These are phyloP conservation scores for Raddia guianensis DNA, from an alignment of 176 grass and related monocot genomes.

Conservation along the genomic window DNA sequence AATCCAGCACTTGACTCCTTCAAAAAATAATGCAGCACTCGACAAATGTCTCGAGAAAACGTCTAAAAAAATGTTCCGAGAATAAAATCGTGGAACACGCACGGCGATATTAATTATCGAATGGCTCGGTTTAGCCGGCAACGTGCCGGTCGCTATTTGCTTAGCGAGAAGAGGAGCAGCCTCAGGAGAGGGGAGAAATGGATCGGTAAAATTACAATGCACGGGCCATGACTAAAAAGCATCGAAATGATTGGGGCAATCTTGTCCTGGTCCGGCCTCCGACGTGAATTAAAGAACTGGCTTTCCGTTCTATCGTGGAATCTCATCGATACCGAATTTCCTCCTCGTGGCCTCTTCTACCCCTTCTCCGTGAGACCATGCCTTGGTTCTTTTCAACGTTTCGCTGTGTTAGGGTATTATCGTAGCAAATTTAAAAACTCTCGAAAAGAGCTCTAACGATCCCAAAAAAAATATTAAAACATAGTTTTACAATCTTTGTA, in stretches of 20 bases:
- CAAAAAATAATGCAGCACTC: neutral
- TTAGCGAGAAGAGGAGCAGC: slow-evolving; percentile 4
- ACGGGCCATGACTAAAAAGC: neutral
- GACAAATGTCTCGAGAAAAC: slow-evolving; percentile 29
- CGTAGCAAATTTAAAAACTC: no score
- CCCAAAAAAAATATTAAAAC: no score
- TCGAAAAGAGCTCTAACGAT: no score
- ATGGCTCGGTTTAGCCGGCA: neutral
- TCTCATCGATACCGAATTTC: slow-evolving; percentile 29
- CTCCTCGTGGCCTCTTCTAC: neutral
- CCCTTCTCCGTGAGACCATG: neutral
- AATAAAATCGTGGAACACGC: neutral
- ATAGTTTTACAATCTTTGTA: no score
- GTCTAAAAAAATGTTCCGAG: no score
- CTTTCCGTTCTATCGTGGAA: slow-evolving; percentile 46
- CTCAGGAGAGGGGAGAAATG: slow-evolving; percentile 37
- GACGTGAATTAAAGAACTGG: slow-evolving; percentile 32
- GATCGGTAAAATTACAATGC: neutral
- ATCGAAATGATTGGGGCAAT: slow-evolving; percentile 57
- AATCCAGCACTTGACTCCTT: slow-evolving; percentile 5
- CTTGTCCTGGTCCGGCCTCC: slow-evolving; percentile 28
- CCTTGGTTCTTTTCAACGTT: neutral
- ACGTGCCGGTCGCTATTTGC: slow-evolving; percentile 31
- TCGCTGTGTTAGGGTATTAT: no score
- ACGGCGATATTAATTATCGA: neutral